Evolutionary conservation across 2,329 filamentous ascomycete species (phyloP), one percentile per base, ranked within the genome.

Genomic region (Fusarium haematococcum): DNA sequence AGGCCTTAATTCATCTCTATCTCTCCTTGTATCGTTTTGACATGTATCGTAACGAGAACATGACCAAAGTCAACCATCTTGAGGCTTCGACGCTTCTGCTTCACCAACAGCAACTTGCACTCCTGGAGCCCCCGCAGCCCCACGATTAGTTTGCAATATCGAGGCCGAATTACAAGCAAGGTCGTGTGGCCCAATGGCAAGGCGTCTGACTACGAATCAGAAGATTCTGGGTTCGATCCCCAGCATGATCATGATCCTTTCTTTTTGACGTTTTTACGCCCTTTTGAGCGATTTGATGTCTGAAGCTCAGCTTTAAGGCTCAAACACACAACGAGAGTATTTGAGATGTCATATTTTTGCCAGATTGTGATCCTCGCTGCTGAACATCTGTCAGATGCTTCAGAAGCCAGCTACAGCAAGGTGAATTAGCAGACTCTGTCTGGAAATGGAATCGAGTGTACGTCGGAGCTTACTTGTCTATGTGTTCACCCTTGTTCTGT

Each of bases 121-220:
- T 37, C 35, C 14, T 41, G 18, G 39, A 20, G 20, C 23, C 18
- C 11, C 25, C 6, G 27, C 27, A 5, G 18, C 18, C 18, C 48
- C 27, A 52, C 48, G 27, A 32, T 52, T 52, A 52, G 27, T 6
- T 11, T 2, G 27, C 48, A 52, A 52, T 52, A 52, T 52, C 18
- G 48, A 14, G 4, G 30, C 18, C 18, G 27, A 14, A 20, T 20
- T 6, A 14, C 10, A 32, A 32, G 18, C 48, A 48, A 48, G 72
- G 72, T 75, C 69, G 69, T 72, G 77, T 78, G 77, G 77, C 77
- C 77, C 75, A 79, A 79, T 79, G 78, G 78, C 78, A 80, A 78
- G 78, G 78, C 78, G 78, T 80, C 78, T 80, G 78, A 79, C 78
- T 80, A 80, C 78, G 78, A 80, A 80, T 80, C 78, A 80, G 78